These are phyloP conservation scores for Combretum micranthum DNA, from an alignment of 345 rosid genomes.

Conservation along the genomic window DNA sequence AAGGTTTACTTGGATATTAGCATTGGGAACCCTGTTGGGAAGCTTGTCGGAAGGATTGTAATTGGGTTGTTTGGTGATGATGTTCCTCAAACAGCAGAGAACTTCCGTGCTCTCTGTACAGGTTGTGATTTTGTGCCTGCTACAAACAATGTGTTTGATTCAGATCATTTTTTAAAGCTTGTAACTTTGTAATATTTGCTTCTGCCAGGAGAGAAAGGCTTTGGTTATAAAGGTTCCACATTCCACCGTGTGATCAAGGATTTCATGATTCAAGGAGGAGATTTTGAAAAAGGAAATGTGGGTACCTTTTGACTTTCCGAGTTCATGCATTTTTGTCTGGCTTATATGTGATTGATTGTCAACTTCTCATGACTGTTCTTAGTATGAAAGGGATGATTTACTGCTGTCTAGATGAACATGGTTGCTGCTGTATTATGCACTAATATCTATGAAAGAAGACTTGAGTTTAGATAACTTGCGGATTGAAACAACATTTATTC, in stretches of 20 bases:
- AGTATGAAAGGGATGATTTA: too few relatives aligned
- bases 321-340: slow-evolving; percentile 1
- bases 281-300: slow-evolving; percentile 97
- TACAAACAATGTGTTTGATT: background rate
- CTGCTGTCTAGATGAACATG: too few relatives aligned
- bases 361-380: background rate
- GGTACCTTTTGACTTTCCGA: slow-evolving; percentile 11
- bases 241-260: slow-evolving; percentile 94
- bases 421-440: too few relatives aligned
- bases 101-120: slow-evolving; percentile 93
- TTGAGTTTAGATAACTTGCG: too few relatives aligned
- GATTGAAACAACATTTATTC: too few relatives aligned
- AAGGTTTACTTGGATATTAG: slow-evolving; percentile 92
- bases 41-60: slow-evolving; percentile 78
- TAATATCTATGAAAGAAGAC: too few relatives aligned
- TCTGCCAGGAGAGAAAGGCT: slow-evolving; percentile 88
- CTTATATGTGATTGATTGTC: background rate
- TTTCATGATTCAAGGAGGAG: slow-evolving; percentile 99
- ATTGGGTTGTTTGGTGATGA: slow-evolving; percentile 94
- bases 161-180: background rate
- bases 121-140: slow-evolving; percentile 29
- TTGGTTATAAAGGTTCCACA: slow-evolving; percentile 71
- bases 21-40: slow-evolving; percentile 89
- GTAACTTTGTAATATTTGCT: slow-evolving; percentile 1
- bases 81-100: slow-evolving; percentile 91